phyloP scores from a whole-genome alignment of 148 eudicot genomes.

The Polygonum maritimum region DNA sequence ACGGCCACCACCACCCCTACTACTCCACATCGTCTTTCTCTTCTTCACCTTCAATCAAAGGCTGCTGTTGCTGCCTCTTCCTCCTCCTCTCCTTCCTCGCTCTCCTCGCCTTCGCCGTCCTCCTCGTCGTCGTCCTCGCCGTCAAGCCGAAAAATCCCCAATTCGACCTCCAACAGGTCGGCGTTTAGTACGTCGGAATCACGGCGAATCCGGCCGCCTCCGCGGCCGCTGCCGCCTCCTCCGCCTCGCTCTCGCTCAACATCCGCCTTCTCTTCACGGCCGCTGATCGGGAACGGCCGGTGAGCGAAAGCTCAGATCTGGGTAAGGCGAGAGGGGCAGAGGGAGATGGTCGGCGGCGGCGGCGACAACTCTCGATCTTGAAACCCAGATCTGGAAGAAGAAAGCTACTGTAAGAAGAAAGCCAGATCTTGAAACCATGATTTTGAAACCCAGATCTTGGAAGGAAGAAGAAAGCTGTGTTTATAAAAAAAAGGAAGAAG shows the following conservation, averaged over 20 bases:
- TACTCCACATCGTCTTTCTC: conserved; percentile 26
- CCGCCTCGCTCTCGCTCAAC: conserved; percentile 7
- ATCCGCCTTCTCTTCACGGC: conserved; percentile 53
- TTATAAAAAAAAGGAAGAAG: too few relatives aligned
- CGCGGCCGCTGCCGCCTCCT: conserved; percentile 21
- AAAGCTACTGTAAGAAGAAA: too few relatives aligned
- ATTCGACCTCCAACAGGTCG: conserved; percentile 71
- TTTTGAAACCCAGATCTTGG: too few relatives aligned
- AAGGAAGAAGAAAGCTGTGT: too few relatives aligned
- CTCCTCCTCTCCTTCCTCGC: conserved; percentile 74
- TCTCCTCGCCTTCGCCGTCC: conserved; percentile 56
- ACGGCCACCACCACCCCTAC: conserved; percentile 17
- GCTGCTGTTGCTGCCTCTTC: conserved; percentile 90
- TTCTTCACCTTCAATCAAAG: conserved; percentile 68
- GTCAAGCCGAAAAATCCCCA: conserved; percentile 83
- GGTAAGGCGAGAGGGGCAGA: too few relatives aligned
- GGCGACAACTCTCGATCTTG: too few relatives aligned
- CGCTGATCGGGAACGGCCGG: too few relatives aligned
- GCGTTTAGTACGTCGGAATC: conserved; percentile 65
- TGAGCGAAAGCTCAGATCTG: too few relatives aligned
- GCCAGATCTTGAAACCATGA: too few relatives aligned
- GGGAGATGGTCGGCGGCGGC: too few relatives aligned
- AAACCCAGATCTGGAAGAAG: too few relatives aligned
- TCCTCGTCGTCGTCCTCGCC: conserved; percentile 67
- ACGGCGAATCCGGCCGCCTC: conserved; percentile 18